phyloP scores from a whole-genome alignment of 495 filamentous ascomycete genomes.

The Aspergillus leporis region DNA sequence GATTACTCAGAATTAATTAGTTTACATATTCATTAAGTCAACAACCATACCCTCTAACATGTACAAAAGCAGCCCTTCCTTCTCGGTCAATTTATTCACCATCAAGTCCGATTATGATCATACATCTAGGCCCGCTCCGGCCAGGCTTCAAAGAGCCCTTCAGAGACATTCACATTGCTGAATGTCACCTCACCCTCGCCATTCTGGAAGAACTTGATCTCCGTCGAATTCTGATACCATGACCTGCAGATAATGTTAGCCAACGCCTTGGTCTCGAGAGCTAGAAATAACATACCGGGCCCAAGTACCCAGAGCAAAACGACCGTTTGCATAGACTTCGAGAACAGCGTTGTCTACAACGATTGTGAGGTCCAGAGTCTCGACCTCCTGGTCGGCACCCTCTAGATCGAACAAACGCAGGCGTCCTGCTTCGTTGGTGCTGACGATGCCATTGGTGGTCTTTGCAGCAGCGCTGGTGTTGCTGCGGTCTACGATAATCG shows the following conservation, averaged over 20 bases:
- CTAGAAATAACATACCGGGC: conserved; percentile 16
- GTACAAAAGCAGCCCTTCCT: too few relatives aligned
- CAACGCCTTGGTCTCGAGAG: background rate
- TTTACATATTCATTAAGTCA: too few relatives aligned
- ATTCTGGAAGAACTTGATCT: conserved; percentile 25
- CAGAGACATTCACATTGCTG: conserved; percentile 16
- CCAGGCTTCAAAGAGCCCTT: conserved; percentile 25
- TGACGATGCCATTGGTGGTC: conserved; percentile 21
- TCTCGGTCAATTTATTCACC: background rate
- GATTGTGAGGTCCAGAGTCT: conserved; percentile 23
- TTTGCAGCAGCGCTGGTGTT: conserved; percentile 23
- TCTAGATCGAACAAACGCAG: conserved; percentile 22
- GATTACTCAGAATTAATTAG: too few relatives aligned
- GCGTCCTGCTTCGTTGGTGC: conserved; percentile 15
- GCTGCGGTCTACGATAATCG: conserved; percentile 23
- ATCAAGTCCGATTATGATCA: background rate
- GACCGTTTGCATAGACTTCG: conserved; percentile 26
- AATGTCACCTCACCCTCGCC: conserved; percentile 19
- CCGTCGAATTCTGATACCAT: conserved; percentile 26
- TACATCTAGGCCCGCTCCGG: conserved; percentile 11
- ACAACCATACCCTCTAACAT: too few relatives aligned
- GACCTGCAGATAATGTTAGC: conserved; percentile 16
- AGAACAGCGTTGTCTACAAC: conserved; percentile 23
- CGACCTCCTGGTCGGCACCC: conserved; percentile 8
- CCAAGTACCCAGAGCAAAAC: conserved; percentile 24